Conservation (phyloP, 31 red algal genomes). For the Odonthalia washingtoniensis region DNA sequence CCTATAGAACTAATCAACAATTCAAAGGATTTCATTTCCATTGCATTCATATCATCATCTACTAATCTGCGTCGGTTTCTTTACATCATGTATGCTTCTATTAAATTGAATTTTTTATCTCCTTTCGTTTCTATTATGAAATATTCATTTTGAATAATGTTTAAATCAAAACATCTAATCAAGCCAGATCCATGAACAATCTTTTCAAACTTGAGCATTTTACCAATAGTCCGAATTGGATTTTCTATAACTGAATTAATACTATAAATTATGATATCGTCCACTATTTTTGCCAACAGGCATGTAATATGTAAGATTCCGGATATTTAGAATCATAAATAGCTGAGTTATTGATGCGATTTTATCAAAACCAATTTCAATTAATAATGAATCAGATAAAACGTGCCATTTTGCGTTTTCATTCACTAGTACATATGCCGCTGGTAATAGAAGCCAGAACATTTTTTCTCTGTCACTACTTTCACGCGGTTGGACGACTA, state of each 20-base stretch:
- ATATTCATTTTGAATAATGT: constrained; percentile 21
- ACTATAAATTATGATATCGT: neutral
- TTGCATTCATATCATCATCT: neutral
- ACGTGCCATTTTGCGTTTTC: constrained; percentile 20
- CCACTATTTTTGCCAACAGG: too few species aligned
- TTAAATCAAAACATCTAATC: neutral
- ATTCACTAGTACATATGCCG: constrained; percentile 25
- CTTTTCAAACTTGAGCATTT: neutral
- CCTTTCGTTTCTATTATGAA: neutral
- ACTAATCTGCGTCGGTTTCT: neutral
- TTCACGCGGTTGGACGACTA: neutral
- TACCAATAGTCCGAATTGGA: too few species aligned
- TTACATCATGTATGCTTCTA: neutral
- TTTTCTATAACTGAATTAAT: neutral
- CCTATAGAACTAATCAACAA: constrained; percentile 20
- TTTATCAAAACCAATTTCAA: neutral
- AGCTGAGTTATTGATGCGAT: neutral
- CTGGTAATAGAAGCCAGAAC: constrained; percentile 26
- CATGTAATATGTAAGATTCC: neutral
- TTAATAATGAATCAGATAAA: too few species aligned
- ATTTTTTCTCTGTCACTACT: neutral
- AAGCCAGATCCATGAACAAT: constrained; percentile 7
- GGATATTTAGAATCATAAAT: neutral
- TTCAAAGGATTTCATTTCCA: neutral
- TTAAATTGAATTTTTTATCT: constrained; percentile 18